Evolutionary conservation across 305 asterid species (phyloP), one percentile per base, ranked within the genome.

Genomic region (Ilex paraguariensis): DNA sequence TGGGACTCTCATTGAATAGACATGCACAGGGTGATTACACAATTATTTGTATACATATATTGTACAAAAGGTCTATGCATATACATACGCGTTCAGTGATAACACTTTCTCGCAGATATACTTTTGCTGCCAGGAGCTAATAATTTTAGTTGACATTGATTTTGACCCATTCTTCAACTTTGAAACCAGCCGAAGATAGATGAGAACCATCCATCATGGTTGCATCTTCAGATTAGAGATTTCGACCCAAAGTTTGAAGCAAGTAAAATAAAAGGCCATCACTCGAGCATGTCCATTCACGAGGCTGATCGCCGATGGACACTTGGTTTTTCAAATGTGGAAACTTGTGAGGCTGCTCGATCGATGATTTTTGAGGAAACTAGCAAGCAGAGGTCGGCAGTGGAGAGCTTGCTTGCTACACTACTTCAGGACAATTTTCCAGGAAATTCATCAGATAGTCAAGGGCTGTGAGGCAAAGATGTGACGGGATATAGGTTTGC

Each of bases 191-290:
- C 63, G 7, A 62, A 50, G 53, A 56, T 68, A 56, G 73, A 61
- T 28, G 67, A 68, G 49, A 56, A 61, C 49, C 73, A 68, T 61
- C 67, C 60, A 8, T 21, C 68, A 61, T 62, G 73, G 73, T 56
- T 62, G 57, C 73, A 33, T 40, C 54, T 68, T 49, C 67, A 48
- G 21, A 63, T 68, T 31, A 57, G 73, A 68, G 68, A 68, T 3
- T 46, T 61, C 50, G 57, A 62, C 45, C 73, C 73, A 32, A 61
- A 58, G 57, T 14, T 49, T 13, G 57, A 51, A 21, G 44, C 40
- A 9, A 39, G 45, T n/a, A 50, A 49, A 31, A 17, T 39, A 1
- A 48, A 36, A 64, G 39, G 51, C 28, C 10, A 46, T 28, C 54
- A 13, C 30, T 33, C 67, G 39, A 54, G n/a, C 13, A 12, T 30